phyloP scores from a whole-genome alignment of 305 asterid genomes.

The Solanum aculeatissimum region DNA sequence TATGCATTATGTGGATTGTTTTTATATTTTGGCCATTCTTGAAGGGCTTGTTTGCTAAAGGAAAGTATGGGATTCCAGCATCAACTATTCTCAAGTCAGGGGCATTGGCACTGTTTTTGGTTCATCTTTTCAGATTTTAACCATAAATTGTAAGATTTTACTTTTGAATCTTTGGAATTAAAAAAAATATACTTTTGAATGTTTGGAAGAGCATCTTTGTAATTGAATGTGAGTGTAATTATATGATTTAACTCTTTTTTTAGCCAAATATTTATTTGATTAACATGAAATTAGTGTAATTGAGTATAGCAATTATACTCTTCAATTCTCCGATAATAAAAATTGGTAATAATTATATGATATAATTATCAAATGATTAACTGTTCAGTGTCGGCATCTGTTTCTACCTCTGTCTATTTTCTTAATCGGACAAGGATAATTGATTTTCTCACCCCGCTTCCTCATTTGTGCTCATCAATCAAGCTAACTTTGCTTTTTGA shows the following conservation, averaged over 20 bases:
- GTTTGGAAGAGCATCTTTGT: not conserved
- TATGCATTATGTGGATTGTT: constrained; percentile 11
- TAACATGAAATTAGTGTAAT: not conserved
- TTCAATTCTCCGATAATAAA: too few relatives aligned
- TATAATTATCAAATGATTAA: too few relatives aligned
- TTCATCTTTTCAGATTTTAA: constrained; percentile 4
- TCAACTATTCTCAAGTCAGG: constrained; percentile 18
- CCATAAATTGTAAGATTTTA: not conserved
- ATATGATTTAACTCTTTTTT: not conserved
- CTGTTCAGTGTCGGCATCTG: too few relatives aligned
- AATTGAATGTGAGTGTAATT: not conserved
- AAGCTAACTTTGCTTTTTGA: too few relatives aligned
- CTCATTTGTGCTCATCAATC: too few relatives aligned
- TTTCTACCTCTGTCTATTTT: too few relatives aligned
- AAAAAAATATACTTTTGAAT: not conserved
- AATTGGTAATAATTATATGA: not conserved
- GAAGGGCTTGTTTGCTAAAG: constrained; percentile 20
- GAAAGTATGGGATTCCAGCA: constrained; percentile 24
- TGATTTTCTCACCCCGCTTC: too few relatives aligned
- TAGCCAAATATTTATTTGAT: not conserved
- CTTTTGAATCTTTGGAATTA: not conserved
- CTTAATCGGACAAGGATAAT: too few relatives aligned
- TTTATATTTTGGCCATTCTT: constrained; percentile 17
- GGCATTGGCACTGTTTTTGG: constrained; percentile 2
- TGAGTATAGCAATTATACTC: not conserved